These are phyloP conservation scores for Fusarium marasasianum DNA, from an alignment of 2,329 filamentous ascomycete genomes.

Conservation along the genomic window DNA sequence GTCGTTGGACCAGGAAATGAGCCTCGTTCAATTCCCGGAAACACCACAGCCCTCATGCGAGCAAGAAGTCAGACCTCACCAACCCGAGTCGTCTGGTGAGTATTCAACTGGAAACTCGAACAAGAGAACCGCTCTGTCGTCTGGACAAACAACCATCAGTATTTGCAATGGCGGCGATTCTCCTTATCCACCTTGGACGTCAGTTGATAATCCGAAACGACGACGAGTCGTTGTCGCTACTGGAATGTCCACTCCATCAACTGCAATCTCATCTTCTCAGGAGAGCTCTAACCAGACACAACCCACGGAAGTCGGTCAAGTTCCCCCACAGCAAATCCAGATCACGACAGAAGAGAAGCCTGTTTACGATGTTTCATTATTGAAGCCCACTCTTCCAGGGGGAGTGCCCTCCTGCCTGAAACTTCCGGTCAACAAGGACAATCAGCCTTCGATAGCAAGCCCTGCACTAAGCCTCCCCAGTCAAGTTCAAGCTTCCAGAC, in stretches of 20 bases:
- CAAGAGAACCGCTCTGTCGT: slow-evolving; percentile 6
- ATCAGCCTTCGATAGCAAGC: background rate
- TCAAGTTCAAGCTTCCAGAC: background rate
- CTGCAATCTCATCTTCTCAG: background rate
- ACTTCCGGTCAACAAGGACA: background rate
- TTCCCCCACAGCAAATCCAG: background rate
- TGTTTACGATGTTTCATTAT: background rate
- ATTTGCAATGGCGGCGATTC: background rate
- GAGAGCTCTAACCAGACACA: background rate
- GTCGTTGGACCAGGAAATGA: background rate
- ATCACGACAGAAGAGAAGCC: background rate
- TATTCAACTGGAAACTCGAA: background rate
- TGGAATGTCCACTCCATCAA: background rate
- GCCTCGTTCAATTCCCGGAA: background rate
- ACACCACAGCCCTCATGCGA: slow-evolving; percentile 1
- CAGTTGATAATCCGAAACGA: background rate
- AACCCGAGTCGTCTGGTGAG: background rate
- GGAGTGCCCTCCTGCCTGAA: background rate
- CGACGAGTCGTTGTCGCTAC: background rate
- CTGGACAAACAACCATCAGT: slow-evolving; percentile 5
- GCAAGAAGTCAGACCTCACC: background rate
- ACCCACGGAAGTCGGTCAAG: background rate
- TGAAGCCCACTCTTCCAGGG: background rate
- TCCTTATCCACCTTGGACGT: background rate
- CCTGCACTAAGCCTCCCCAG: background rate